Evolutionary conservation across 2,329 filamentous ascomycete genomes (phyloP), one percentile per base, ranked within the genome.

Genomic region (Chrysoporthe puriensis): DNA sequence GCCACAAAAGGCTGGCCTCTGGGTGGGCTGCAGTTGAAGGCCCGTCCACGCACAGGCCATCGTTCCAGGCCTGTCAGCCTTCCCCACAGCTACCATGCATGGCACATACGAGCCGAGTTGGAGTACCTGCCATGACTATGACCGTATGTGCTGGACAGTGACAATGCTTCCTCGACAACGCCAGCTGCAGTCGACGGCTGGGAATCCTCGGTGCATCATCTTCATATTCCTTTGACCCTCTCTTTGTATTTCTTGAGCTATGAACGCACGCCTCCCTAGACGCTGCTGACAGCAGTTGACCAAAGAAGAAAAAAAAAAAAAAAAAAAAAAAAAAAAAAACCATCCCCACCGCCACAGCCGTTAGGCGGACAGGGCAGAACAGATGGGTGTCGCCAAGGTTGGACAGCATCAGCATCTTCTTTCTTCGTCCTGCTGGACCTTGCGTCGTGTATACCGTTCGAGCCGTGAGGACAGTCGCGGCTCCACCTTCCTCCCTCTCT

Each of bases 21-120:
- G 48, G 48, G 62, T 43, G 44, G 34, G 61, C 46, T 44, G 61
- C 50, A 54, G 50, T 48, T 14, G 36, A 52, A 32, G 32, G 50
- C 36, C 9, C 36, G 6, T 5, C 13, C 14, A 21, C 50, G 50
- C 50, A 54, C 50, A 54, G 50, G 50, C 50, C 50, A 54, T 32
- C 21, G 50, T 42, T 52, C 32, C 44, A 8, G 61, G 44, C 46
- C 61, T 46, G 21, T 18, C 16, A 16, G 57, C 57, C 36, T 40
- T 40, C 36, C 36, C 36, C 36, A 40, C 36, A 40, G 36, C 50
- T 26, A 11, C 21, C 32, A 7, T 32, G 11, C 26, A 4, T 32
- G 21, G 50, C 32, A 54, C 36, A 40, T 40, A 40, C 36, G 36
- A 9, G 36, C 36, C 26, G 57, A 1, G 42, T 60, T 34, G 36